A percentile compares a stretch with the other conserved stretches of the same genome.
phyloP scores from a whole-genome alignment of 768 basidiomycete genomes.

The Boletus reticulatus region DNA sequence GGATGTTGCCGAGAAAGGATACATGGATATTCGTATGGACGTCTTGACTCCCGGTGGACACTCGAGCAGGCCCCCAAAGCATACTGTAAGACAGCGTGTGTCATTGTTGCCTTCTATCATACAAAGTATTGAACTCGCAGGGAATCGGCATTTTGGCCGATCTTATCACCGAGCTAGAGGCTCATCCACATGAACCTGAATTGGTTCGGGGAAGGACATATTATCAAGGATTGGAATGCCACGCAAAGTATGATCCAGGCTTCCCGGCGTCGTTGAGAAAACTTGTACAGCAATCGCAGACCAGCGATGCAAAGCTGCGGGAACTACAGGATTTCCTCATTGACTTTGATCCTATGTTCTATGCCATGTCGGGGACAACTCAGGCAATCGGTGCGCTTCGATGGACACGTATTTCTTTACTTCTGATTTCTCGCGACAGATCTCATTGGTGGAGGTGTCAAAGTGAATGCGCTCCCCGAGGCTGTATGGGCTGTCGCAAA shows the following conservation, averaged over 20 bases:
- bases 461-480: conserved; percentile 49
- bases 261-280: conserved; percentile 25
- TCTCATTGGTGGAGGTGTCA: conserved; percentile 40
- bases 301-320: conserved; percentile 18
- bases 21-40: conserved; percentile 40
- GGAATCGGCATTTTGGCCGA: conserved; percentile 51
- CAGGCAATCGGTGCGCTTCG: conserved; percentile 24
- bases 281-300: conserved; percentile 23
- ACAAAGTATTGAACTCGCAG: conserved; percentile 8
- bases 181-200: conserved; percentile 37
- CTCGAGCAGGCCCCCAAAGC: conserved; percentile 49
- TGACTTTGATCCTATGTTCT: conserved; percentile 21
- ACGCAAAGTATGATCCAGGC: conserved; percentile 38
- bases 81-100: conserved; percentile 39
- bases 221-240: conserved; percentile 39
- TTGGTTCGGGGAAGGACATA: conserved; percentile 26
- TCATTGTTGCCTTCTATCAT: background rate
- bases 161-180: conserved; percentile 47
- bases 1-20: conserved; percentile 41
- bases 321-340: conserved; percentile 15
- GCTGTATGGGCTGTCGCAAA: conserved; percentile 36
- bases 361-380: conserved; percentile 23
- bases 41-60: conserved; percentile 52
- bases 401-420: conserved; percentile 4
- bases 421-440: conserved; percentile 34